phyloP scores from a whole-genome alignment of 306 rosid species.

The Castanea sativa region DNA sequence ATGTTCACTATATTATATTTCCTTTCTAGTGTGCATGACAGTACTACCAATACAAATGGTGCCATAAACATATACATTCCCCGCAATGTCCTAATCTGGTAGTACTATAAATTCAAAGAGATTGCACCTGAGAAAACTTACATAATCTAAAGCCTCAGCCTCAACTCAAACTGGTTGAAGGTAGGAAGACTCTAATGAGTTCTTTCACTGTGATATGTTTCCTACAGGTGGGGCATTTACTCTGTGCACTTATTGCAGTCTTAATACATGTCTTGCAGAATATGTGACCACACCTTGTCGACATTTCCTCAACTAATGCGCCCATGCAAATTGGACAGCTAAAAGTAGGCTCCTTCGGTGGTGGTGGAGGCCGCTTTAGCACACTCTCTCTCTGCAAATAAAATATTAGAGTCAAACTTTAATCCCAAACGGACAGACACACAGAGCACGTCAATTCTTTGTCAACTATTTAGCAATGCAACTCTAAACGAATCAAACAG shows the following conservation, averaged over 20 bases:
- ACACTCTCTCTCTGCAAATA: constrained; percentile 44
- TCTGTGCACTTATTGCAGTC: constrained; percentile 40
- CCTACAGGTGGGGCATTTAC: constrained; percentile 83
- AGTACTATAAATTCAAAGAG: background rate
- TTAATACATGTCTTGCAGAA: constrained; percentile 74
- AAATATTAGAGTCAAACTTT: constrained; percentile 11
- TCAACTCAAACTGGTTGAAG: constrained; percentile 39
- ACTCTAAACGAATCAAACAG: background rate
- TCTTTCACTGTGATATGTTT: constrained; percentile 51
- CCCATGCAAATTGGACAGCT: constrained; percentile 81
- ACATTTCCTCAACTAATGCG: constrained; percentile 55
- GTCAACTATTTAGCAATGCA: background rate
- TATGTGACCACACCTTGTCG: constrained; percentile 92
- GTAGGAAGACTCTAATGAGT: constrained; percentile 76
- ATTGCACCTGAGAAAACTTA: constrained; percentile 23
- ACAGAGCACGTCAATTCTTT: background rate
- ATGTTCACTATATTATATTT: background rate
- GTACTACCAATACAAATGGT: background rate
- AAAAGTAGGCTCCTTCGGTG: constrained; percentile 61
- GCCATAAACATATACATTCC: background rate
- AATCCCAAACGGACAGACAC: background rate
- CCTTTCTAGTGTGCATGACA: background rate
- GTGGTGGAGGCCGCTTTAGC: constrained; percentile 40
- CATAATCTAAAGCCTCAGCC: constrained; percentile 32
- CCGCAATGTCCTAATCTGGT: too few species aligned